Evolutionary conservation across 495 filamentous ascomycete species (phyloP).

Genomic region (Penicillium arizonense): DNA sequence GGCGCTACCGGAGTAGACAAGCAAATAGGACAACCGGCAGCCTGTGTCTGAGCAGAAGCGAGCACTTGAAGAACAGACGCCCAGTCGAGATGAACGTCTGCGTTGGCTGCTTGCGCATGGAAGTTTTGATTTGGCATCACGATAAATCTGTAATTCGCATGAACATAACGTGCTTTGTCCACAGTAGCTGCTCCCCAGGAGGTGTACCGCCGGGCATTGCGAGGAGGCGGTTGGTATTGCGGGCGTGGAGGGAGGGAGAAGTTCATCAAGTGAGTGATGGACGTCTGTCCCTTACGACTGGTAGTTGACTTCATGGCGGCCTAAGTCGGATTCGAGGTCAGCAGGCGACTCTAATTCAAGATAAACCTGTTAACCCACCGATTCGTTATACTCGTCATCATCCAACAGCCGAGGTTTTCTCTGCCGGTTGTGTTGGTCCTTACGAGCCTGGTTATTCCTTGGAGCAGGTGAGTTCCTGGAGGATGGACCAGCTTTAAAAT

Average conservation of each 20-base stretch:
- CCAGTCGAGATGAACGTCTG: constrained; percentile 92
- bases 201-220: constrained; percentile 61
- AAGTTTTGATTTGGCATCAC: constrained; percentile 83
- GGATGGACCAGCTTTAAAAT: constrained; percentile 58
- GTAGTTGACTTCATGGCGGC: constrained; percentile 79
- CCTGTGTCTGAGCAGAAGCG: constrained; percentile 84
- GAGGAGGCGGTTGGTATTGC: constrained; percentile 57
- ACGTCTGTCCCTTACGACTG: constrained; percentile 88
- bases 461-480: constrained; percentile 50
- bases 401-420: constrained; percentile 56
- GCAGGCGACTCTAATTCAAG: constrained; percentile 10
- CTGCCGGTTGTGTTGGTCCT: constrained; percentile 70
- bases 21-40: constrained; percentile 88
- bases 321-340: constrained; percentile 35
- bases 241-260: constrained; percentile 80
- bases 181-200: constrained; percentile 82
- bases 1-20: constrained; percentile 87
- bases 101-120: constrained; percentile 73
- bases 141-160: constrained; percentile 97
- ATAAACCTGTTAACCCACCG: constrained; percentile 47
- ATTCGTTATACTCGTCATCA: constrained; percentile 84
- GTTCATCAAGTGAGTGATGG: constrained; percentile 95
- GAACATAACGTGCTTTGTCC: constrained; percentile 93
- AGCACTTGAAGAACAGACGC: constrained; percentile 85
- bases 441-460: constrained; percentile 71